Evolutionary conservation across 2,329 filamentous ascomycete genomes (phyloP).

Genomic region (Cytospora mali): DNA sequence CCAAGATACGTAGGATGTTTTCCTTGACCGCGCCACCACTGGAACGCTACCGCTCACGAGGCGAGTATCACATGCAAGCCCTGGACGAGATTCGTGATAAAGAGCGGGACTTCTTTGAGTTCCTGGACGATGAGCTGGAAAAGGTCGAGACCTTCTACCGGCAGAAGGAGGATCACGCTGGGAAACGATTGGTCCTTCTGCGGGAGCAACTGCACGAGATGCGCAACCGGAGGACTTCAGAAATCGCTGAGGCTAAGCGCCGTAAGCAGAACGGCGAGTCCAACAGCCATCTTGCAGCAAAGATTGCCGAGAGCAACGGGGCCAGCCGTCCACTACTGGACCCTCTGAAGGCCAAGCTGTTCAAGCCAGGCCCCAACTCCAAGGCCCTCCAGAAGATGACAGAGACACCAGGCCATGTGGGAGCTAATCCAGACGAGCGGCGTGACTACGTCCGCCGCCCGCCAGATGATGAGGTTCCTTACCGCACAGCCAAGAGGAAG

Average conservation of each 20-base stretch:
- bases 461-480: constrained; percentile 67
- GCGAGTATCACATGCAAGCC: constrained; percentile 48
- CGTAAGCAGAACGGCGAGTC: constrained; percentile 37
- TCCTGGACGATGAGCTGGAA: constrained; percentile 80
- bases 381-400: constrained; percentile 60
- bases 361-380: constrained; percentile 62
- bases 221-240: constrained; percentile 78
- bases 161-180: constrained; percentile 84
- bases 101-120: constrained; percentile 84
- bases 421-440: constrained; percentile 37
- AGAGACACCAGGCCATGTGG: constrained; percentile 48
- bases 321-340: constrained; percentile 44
- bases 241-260: constrained; percentile 56
- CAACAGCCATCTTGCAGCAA: constrained; percentile 30
- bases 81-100: constrained; percentile 63
- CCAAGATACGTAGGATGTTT: constrained; percentile 45
- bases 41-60: constrained; percentile 39
- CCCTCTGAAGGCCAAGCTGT: constrained; percentile 57
- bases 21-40: constrained; percentile 40
- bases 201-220: constrained; percentile 90
- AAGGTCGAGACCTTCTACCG: constrained; percentile 93
- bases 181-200: constrained; percentile 68
- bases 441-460: constrained; percentile 57
- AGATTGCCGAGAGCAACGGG: constrained; percentile 32
- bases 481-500: constrained; percentile 86